Percentiles rank a stretch among this genome's conserved stretches.
These are phyloP conservation scores for Phragmites australis DNA, from an alignment of 176 grass and related monocot species.

Conservation along the genomic window DNA sequence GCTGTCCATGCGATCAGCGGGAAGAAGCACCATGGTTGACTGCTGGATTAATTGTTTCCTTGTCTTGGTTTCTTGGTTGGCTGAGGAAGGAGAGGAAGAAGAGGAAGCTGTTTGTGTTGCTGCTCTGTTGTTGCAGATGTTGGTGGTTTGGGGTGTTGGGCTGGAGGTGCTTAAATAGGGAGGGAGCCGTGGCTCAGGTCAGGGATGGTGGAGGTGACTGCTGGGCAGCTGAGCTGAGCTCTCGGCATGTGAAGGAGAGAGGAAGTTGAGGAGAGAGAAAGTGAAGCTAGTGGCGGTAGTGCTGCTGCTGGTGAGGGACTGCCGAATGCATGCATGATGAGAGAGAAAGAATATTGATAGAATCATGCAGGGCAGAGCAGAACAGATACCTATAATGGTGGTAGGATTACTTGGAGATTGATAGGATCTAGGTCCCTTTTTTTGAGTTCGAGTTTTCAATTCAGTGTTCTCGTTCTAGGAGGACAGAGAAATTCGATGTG, in stretches of 20 bases:
- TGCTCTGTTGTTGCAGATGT: conserved; percentile 19
- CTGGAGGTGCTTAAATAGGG: conserved; percentile 59
- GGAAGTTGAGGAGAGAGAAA: not conserved
- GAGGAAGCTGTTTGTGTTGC: not conserved
- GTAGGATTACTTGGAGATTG: conserved; percentile 24
- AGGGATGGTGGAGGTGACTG: not conserved
- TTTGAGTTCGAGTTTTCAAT: not conserved
- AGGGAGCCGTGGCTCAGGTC: too few species aligned
- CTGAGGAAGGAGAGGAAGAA: conserved; percentile 17
- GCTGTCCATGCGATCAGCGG: conserved; percentile 39
- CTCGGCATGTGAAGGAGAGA: conserved; percentile 19
- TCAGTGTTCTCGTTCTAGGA: not conserved
- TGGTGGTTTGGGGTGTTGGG: conserved; percentile 34
- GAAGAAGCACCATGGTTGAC: conserved; percentile 41
- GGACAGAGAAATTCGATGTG: not conserved
- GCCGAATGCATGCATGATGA: conserved; percentile 5
- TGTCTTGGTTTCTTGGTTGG: not conserved
- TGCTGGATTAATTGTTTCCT: not conserved
- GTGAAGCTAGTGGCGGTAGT: not conserved
- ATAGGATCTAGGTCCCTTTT: conserved; percentile 34
- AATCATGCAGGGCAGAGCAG: conserved; percentile 19
- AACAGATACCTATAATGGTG: too few species aligned
- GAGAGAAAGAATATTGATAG: not conserved
- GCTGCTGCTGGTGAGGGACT: not conserved
- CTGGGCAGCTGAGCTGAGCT: not conserved